These are phyloP conservation scores for Rubus idaeus DNA, from an alignment of 306 rosid species.

Conservation along the genomic window DNA sequence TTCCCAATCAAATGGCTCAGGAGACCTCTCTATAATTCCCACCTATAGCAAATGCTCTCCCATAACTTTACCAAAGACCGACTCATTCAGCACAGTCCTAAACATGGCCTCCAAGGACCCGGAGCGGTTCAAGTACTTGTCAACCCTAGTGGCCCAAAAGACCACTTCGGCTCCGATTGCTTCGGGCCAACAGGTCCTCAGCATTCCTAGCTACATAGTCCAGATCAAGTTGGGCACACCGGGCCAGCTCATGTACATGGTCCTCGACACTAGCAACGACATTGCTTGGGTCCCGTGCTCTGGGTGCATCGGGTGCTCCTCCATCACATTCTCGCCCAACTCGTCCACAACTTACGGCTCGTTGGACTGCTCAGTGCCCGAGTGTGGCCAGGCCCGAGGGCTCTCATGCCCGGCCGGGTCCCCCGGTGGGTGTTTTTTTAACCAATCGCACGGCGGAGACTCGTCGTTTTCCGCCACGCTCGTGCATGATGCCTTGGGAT, in stretches of 20 bases:
- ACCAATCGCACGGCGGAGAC: constrained; percentile 77
- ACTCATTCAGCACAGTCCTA: constrained; percentile 51
- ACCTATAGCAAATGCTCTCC: constrained; percentile 88
- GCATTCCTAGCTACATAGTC: constrained; percentile 75
- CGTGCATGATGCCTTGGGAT: constrained; percentile 49
- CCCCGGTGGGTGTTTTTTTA: constrained; percentile 55
- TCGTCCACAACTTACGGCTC: constrained; percentile 48
- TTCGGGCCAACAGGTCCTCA: constrained; percentile 69
- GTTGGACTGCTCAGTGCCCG: constrained; percentile 57
- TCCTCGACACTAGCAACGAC: constrained; percentile 81
- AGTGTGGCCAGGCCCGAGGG: constrained; percentile 62
- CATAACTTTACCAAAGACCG: constrained; percentile 54
- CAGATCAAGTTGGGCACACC: constrained; percentile 74
- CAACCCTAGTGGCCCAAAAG: constrained; percentile 49
- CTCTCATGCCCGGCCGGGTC: constrained; percentile 48
- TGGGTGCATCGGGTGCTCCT: constrained; percentile 70
- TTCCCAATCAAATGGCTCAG: constrained; percentile 37
- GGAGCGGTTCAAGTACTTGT: constrained; percentile 55
- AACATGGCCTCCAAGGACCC: constrained; percentile 84
- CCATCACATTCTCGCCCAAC: constrained; percentile 50
- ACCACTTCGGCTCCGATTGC: constrained; percentile 63
- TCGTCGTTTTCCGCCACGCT: constrained; percentile 74
- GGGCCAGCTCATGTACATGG: constrained; percentile 71
- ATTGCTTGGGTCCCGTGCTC: constrained; percentile 78
- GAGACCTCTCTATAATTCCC: constrained; percentile 65